phyloP scores from a whole-genome alignment of 2,329 filamentous ascomycete genomes.

The Ampelomyces quisqualis region DNA sequence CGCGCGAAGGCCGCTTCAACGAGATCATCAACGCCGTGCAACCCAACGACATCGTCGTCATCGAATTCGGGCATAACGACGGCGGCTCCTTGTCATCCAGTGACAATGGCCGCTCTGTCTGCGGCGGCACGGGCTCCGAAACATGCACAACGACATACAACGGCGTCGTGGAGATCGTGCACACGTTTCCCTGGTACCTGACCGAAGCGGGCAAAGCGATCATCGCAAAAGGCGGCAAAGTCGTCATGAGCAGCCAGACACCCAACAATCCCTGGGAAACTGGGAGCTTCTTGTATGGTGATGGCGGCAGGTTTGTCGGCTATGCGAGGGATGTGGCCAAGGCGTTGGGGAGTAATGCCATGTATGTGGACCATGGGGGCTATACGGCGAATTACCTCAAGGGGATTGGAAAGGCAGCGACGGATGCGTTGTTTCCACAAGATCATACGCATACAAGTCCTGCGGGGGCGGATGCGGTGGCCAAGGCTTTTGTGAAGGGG shows the following conservation, averaged over 20 bases:
- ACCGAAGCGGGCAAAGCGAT: conserved; percentile 58
- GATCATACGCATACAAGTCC: conserved; percentile 65
- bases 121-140: conserved; percentile 55
- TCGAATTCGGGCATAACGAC: conserved; percentile 74
- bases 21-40: conserved; percentile 56
- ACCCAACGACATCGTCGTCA: conserved; percentile 65
- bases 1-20: conserved; percentile 64
- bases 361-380: conserved; percentile 61
- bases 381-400: conserved; percentile 58
- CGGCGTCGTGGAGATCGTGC: conserved; percentile 56
- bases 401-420: conserved; percentile 51
- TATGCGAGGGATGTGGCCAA: conserved; percentile 53
- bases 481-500: conserved; percentile 61
- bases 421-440: conserved; percentile 57
- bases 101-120: conserved; percentile 65
- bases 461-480: conserved; percentile 57
- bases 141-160: conserved; percentile 57
- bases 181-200: conserved; percentile 63
- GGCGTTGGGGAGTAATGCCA: conserved; percentile 48
- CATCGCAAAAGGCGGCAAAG: conserved; percentile 58
- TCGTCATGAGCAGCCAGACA: conserved; percentile 61
- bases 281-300: conserved; percentile 52
- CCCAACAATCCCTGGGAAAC: conserved; percentile 65
- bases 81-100: conserved; percentile 56
- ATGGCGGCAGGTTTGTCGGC: conserved; percentile 56